Evolutionary conservation across 352 stramenopile genomes (phyloP).

Genomic region (Phytophthora podocarpi): DNA sequence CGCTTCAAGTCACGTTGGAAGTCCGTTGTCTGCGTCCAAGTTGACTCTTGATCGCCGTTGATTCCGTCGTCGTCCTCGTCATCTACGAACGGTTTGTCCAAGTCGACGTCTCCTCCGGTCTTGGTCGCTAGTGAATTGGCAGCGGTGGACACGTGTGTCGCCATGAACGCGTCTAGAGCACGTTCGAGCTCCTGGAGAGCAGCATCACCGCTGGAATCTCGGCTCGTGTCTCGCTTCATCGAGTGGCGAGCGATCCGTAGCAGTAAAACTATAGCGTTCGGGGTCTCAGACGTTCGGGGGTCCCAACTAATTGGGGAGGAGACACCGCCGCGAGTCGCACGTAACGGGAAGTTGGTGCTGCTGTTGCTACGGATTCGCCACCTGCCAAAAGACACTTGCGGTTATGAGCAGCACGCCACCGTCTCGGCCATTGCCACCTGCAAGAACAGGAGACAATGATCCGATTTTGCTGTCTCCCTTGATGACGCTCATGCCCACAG

Average conservation of each 20-base stretch:
- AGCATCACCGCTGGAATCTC: conserved; percentile 25
- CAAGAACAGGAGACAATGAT: conserved; percentile 19
- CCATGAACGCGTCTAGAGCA: conserved; percentile 65
- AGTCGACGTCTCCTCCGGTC: background rate
- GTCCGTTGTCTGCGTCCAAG: background rate
- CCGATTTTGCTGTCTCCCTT: conserved; percentile 55
- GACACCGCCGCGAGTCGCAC: conserved; percentile 7
- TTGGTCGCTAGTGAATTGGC: conserved; percentile 20
- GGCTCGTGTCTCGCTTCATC: conserved; percentile 18
- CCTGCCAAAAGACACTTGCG: background rate
- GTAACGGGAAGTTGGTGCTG: conserved; percentile 19
- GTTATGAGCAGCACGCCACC: conserved; percentile 20
- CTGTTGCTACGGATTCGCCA: too few relatives aligned
- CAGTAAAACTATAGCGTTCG: too few relatives aligned
- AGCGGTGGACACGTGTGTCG: conserved; percentile 35
- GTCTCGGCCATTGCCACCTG: conserved; percentile 13
- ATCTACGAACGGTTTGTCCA: background rate
- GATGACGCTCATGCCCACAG: conserved; percentile 59
- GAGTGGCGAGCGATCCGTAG: background rate
- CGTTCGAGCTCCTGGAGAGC: conserved; percentile 52
- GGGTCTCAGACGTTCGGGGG: conserved; percentile 1
- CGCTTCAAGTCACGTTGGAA: conserved; percentile 35
- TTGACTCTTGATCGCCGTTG: background rate
- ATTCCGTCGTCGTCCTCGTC: conserved; percentile 3
- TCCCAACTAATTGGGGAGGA: conserved; percentile 32